These are phyloP conservation scores for Batkoa obscura DNA, from an alignment of 371 early-diverging fungal genomes.

Conservation along the genomic window DNA sequence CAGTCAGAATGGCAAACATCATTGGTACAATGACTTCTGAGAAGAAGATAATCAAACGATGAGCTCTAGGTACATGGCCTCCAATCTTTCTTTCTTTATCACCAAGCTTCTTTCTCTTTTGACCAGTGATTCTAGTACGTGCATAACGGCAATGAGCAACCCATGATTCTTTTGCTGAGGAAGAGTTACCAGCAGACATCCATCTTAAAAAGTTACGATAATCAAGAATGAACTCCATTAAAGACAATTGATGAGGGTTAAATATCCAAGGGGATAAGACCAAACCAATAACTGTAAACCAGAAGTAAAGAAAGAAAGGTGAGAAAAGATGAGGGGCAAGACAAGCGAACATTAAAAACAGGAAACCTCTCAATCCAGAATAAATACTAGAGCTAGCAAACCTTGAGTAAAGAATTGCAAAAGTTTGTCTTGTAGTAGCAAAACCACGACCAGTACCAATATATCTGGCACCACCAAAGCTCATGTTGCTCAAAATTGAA, in stretches of 20 bases:
- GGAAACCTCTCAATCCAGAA: constrained; percentile 44
- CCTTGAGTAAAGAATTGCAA: constrained; percentile 50
- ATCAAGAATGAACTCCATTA: constrained; percentile 55
- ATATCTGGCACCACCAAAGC: constrained; percentile 70
- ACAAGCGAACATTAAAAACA: constrained; percentile 56
- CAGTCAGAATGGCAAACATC: constrained; percentile 34
- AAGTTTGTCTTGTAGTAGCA: constrained; percentile 63
- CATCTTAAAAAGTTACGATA: constrained; percentile 63
- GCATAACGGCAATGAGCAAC: constrained; percentile 49
- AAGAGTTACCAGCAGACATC: constrained; percentile 64
- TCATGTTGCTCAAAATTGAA: constrained; percentile 59
- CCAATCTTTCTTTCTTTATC: constrained; percentile 29
- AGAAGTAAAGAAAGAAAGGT: constrained; percentile 46
- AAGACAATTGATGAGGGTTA: constrained; percentile 65
- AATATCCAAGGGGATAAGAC: constrained; percentile 62
- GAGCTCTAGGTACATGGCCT: constrained; percentile 45
- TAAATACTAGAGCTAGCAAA: constrained; percentile 66
- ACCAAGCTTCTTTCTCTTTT: constrained; percentile 49
- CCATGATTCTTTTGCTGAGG: constrained; percentile 58
- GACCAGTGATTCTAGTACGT: constrained; percentile 61
- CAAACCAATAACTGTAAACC: constrained; percentile 63
- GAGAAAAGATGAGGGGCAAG: constrained; percentile 24
- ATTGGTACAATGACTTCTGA: constrained; percentile 56
- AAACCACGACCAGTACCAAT: constrained; percentile 81
- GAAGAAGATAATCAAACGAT: constrained; percentile 44